Evolutionary conservation across 148 eudicot species (phyloP).

Genomic region (Amaranthus cruentus): DNA sequence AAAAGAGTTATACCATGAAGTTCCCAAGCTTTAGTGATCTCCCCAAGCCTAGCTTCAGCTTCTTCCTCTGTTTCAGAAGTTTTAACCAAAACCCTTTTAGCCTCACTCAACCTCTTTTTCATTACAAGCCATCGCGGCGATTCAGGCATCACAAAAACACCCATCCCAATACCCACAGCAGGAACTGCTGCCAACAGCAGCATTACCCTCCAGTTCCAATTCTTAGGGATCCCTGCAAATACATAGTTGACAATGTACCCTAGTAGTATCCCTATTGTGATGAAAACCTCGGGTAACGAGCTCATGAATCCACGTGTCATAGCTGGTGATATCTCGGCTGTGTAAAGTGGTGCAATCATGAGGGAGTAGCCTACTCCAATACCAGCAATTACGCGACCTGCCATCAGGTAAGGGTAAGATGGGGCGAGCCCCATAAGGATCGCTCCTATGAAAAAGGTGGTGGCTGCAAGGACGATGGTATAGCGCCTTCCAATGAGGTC

Average conservation of each 20-base stretch:
- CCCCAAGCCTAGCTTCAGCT: conserved; percentile 54
- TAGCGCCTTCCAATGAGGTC: conserved; percentile 79
- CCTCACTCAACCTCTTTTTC: conserved; percentile 55
- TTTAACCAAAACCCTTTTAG: conserved; percentile 41
- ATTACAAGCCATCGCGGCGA: conserved; percentile 91
- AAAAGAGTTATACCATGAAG: conserved; percentile 24
- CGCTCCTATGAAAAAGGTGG: conserved; percentile 70
- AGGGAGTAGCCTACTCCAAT: conserved; percentile 90
- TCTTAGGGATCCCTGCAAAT: conserved; percentile 41
- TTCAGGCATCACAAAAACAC: conserved; percentile 76
- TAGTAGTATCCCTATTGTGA: conserved; percentile 65
- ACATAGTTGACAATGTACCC: conserved; percentile 66
- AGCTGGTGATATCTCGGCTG: conserved; percentile 78
- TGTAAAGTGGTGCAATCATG: conserved; percentile 87
- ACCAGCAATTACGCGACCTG: conserved; percentile 71
- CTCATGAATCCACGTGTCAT: conserved; percentile 74
- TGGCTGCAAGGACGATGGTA: conserved; percentile 72
- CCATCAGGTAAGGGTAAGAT: conserved; percentile 55
- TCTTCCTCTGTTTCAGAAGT: conserved; percentile 55
- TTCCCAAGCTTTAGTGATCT: conserved; percentile 51
- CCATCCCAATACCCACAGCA: conserved; percentile 44
- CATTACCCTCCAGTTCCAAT: conserved; percentile 77
- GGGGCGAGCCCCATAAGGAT: conserved; percentile 85
- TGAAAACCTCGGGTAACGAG: conserved; percentile 76
- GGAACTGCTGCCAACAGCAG: conserved; percentile 70